phyloP scores from a whole-genome alignment of 2,329 filamentous ascomycete genomes.

The Lasiodiplodia hormozganensis region DNA sequence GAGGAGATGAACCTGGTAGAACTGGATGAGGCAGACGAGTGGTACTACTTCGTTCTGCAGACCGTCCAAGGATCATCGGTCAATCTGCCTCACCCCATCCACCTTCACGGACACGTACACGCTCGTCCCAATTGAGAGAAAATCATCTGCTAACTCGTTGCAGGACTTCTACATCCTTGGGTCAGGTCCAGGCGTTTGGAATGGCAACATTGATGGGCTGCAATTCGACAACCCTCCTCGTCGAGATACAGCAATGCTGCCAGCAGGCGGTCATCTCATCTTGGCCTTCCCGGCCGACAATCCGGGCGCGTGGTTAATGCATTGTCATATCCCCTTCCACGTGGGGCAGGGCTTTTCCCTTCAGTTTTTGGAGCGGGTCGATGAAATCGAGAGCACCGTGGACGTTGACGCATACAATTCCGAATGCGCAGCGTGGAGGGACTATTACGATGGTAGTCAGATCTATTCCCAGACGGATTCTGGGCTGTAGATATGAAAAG shows the following conservation, averaged over 20 bases:
- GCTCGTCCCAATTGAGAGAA: constrained; percentile 35
- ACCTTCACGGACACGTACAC: constrained; percentile 25
- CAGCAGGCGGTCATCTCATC: constrained; percentile 42
- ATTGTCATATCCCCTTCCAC: constrained; percentile 44
- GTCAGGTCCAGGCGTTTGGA: constrained; percentile 2
- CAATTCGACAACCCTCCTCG: constrained; percentile 41
- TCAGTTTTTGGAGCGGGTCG: constrained; percentile 58
- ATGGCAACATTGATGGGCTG: constrained; percentile 9
- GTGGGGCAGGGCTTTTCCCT: constrained; percentile 53
- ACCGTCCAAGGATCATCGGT: constrained; percentile 38
- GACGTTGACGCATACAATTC: not conserved
- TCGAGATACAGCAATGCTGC: constrained; percentile 46
- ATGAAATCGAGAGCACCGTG: constrained; percentile 35
- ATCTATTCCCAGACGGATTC: constrained; percentile 16
- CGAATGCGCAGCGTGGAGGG: constrained; percentile 2
- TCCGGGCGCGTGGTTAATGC: constrained; percentile 48
- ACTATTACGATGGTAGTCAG: not conserved
- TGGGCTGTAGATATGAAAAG: not conserved
- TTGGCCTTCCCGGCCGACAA: constrained; percentile 48
- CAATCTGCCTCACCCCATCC: constrained; percentile 30
- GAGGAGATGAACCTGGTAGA: constrained; percentile 32
- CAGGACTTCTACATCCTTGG: constrained; percentile 37
- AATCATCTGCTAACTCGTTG: not conserved
- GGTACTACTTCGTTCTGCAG: constrained; percentile 59
- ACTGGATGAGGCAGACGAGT: constrained; percentile 40